These are phyloP conservation scores for Vigna hirtella DNA, from an alignment of 306 rosid species.

Conservation along the genomic window DNA sequence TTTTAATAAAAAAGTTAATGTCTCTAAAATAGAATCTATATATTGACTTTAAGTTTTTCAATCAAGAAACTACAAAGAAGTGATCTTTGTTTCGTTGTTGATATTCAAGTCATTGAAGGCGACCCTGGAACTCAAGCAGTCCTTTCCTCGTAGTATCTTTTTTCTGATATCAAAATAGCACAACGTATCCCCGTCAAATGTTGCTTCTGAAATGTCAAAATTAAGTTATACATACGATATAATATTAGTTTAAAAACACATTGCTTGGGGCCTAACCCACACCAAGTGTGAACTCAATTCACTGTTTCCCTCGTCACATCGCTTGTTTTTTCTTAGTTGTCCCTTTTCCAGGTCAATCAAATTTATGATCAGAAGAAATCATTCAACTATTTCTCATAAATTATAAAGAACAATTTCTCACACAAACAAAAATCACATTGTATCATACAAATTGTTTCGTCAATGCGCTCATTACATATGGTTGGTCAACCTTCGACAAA, in stretches of 20 bases:
- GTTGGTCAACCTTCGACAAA: no score
- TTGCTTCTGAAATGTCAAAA: background rate
- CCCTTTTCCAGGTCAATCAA: background rate
- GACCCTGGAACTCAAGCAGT: constrained; percentile 12
- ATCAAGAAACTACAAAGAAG: no score
- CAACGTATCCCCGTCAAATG: background rate
- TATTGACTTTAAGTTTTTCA: no score
- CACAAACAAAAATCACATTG: no score
- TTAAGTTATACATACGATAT: background rate
- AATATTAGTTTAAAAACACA: background rate
- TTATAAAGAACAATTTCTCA: no score
- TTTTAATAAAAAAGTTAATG: no score
- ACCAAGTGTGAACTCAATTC: no score
- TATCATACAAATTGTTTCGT: no score
- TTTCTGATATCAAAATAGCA: background rate
- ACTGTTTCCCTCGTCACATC: background rate
- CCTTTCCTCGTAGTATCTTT: background rate
- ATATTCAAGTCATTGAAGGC: background rate
- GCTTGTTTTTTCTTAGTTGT: background rate
- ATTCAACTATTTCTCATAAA: no score
- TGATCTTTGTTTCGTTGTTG: no score
- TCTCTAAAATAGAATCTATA: no score
- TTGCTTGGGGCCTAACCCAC: background rate
- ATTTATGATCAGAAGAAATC: background rate
- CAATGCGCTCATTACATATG: no score